Evolutionary conservation across 2,329 filamentous ascomycete genomes (phyloP).

Genomic region (Penicillium sp.): DNA sequence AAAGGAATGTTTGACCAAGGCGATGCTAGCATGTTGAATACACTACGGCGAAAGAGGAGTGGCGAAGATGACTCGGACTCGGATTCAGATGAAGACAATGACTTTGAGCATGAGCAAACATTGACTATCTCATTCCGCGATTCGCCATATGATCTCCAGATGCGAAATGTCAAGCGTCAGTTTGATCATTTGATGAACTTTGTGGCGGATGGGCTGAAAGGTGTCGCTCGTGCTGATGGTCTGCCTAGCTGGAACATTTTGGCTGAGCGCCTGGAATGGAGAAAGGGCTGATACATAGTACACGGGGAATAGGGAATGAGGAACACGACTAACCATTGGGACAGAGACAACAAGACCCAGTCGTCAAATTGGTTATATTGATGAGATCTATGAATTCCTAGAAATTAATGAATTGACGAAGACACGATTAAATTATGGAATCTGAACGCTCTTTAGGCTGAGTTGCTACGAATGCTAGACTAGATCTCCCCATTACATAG

Average conservation of each 20-base stretch:
- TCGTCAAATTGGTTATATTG: too few relatives aligned
- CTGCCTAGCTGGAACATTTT: constrained; percentile 79
- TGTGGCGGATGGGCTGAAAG: constrained; percentile 73
- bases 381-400: too few relatives aligned
- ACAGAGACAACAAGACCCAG: too few relatives aligned
- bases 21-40: constrained; percentile 9
- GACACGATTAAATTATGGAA: too few relatives aligned
- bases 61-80: constrained; percentile 28
- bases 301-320: too few relatives aligned
- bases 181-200: constrained; percentile 73
- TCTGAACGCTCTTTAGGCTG: too few relatives aligned
- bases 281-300: constrained; percentile 20
- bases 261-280: constrained; percentile 75
- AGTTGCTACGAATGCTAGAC: too few relatives aligned
- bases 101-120: constrained; percentile 50
- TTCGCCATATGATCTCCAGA: constrained; percentile 56
- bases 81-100: constrained; percentile 33
- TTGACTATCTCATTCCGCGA: constrained; percentile 46
- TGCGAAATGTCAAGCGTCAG: constrained; percentile 65
- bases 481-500: too few relatives aligned
- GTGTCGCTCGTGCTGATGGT: constrained; percentile 74
- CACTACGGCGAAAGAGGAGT: constrained; percentile 11
- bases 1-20: constrained; percentile 9
- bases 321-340: too few relatives aligned
- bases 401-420: too few relatives aligned